Base-by-base conservation (phyloP, 2,329 filamentous ascomycete species). In the Xylaria sp. region DNA sequence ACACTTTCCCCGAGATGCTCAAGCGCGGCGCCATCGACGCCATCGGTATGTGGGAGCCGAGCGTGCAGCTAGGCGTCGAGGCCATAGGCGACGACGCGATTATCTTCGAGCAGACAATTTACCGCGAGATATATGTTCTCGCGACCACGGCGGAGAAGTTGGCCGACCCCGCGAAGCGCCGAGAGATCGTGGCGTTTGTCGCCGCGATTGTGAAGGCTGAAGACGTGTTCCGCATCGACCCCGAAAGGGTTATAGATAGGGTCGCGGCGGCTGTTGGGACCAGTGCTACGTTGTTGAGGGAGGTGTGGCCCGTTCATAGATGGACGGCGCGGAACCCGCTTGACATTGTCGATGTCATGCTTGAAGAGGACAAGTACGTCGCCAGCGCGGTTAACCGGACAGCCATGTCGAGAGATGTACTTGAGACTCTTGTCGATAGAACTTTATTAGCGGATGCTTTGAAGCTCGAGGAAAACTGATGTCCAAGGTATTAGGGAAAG, bases 1-100 rank as follows among this genome's bases (percentile, higher is more conserved):
- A 60, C n/a, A 72, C 72, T 2, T 67, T 74, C 38, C 74, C 74
- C 3, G 58, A 62, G 9, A 68, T 71, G 72, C 65, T 76, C 27
- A 60, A 62, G 38, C 54, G 49, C 15, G 62, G 69, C 1, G 61
- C 66, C 33, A 67, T 76, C 23, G 72, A 75, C 59, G 74, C 72
- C 0, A 73, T 75, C 31, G 74, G 72, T 27, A 67, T 74, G 54
- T 76, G 74, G 74, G 74, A 76, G 68, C 72, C 74, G 23, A 68
- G 71, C 15, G 71, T 75, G 8, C 68, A 76, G 67, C 65, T 76
- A 3, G 73, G 67, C 3, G 66, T 70, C 27, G 57, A 70, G 11
- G 70, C 68, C 2, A 43, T 74, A 15, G 72, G 69, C 1, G 52
- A 56, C 23, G 68, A 71, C 29, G 68, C 68, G 7, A 60, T 73